Evolutionary conservation across 495 filamentous ascomycete genomes (phyloP).

Genomic region (Venustampulla echinocandica): DNA sequence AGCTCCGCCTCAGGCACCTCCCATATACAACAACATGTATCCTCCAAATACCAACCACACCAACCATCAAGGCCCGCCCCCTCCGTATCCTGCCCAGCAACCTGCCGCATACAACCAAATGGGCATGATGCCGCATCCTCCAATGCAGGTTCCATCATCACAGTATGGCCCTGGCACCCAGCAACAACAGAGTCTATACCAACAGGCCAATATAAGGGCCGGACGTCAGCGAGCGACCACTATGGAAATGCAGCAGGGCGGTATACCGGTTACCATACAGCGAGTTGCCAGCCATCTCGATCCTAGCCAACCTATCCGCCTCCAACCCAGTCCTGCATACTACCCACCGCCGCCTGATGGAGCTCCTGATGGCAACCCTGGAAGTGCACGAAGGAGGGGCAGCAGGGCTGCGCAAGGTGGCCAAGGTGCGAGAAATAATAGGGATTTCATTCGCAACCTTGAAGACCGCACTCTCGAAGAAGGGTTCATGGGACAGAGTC

Average conservation of each 20-base stretch:
- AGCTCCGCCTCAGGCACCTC: conserved; percentile 38
- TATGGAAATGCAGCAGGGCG: conserved; percentile 85
- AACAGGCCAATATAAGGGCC: conserved; percentile 74
- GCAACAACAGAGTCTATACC: conserved; percentile 60
- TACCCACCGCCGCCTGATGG: conserved; percentile 94
- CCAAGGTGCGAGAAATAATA: conserved; percentile 49
- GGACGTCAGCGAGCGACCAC: conserved; percentile 89
- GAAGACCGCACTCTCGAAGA: conserved; percentile 93
- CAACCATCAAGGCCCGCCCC: conserved; percentile 56
- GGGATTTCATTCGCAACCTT: conserved; percentile 87
- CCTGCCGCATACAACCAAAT: conserved; percentile 66
- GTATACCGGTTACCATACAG: conserved; percentile 88
- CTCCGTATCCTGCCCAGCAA: conserved; percentile 65
- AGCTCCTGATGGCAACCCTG: conserved; percentile 45
- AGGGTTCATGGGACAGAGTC: conserved; percentile 50
- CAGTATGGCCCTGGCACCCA: conserved; percentile 43
- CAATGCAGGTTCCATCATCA: conserved; percentile 50
- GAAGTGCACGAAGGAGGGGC: conserved; percentile 65
- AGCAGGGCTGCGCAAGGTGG: conserved; percentile 59
- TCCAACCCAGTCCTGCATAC: conserved; percentile 95
- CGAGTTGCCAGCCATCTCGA: conserved; percentile 95
- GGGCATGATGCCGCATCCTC: conserved; percentile 54
- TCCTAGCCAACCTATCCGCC: conserved; percentile 83
- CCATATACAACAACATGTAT: conserved; percentile 76
- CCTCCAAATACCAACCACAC: conserved; percentile 49